These are phyloP conservation scores for Termitomyces titanicus DNA, from an alignment of 768 basidiomycete genomes.

Conservation along the genomic window DNA sequence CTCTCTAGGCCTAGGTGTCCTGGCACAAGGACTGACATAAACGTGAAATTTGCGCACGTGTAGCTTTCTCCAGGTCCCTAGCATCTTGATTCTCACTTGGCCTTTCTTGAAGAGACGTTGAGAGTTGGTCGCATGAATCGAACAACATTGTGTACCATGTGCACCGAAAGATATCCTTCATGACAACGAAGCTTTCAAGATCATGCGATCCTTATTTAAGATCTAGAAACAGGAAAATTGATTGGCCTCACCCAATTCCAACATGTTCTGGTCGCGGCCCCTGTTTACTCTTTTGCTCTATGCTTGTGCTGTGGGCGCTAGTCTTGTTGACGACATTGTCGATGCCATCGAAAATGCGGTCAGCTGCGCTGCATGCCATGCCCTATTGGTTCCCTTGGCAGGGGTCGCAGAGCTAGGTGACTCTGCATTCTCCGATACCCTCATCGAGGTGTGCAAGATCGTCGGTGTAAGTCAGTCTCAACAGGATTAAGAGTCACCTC, in stretches of 20 bases:
- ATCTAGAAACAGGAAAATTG: neutral
- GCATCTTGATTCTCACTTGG: neutral
- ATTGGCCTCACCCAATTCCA: neutral
- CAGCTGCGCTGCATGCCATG: constrained; percentile 50
- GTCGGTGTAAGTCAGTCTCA: constrained; percentile 27
- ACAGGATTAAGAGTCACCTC: neutral
- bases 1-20: neutral
- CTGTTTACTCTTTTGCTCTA: constrained; percentile 16
- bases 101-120: neutral
- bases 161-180: no score
- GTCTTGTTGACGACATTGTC: constrained; percentile 37
- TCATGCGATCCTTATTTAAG: neutral
- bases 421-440: constrained; percentile 36
- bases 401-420: constrained; percentile 47
- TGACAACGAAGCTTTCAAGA: no score
- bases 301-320: constrained; percentile 19
- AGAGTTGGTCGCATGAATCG: neutral
- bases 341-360: constrained; percentile 40
- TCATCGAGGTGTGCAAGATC: constrained; percentile 42
- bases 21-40: neutral
- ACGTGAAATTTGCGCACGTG: neutral
- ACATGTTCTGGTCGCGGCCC: constrained; percentile 3
- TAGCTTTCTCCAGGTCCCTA: neutral
- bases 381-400: constrained; percentile 42
- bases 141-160: neutral